A percentile compares a stretch with the other conserved stretches of the same genome.
These are phyloP conservation scores for Aspergillus intermedius DNA, from an alignment of 2,329 filamentous ascomycete genomes.

Conservation along the genomic window DNA sequence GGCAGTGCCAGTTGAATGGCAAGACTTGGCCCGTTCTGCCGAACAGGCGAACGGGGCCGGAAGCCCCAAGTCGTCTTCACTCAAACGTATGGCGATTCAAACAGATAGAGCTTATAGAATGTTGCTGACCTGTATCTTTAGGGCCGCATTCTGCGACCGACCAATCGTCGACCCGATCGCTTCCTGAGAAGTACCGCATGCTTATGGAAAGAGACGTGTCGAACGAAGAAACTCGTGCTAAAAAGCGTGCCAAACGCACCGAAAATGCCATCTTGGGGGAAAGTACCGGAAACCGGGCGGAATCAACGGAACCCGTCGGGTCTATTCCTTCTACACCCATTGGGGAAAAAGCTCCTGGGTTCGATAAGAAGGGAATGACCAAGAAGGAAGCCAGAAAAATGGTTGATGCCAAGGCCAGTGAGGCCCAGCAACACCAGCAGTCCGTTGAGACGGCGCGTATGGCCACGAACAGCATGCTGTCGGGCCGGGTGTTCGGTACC, in stretches of 20 bases:
- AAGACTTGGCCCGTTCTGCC: constrained; percentile 54
- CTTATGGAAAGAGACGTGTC: constrained; percentile 61
- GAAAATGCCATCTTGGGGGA: constrained; percentile 48
- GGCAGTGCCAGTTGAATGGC: constrained; percentile 68
- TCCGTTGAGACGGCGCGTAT: constrained; percentile 78
- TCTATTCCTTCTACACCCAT: constrained; percentile 50
- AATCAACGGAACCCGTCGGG: constrained; percentile 54
- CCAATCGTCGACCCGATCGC: constrained; percentile 37
- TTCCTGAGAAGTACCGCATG: constrained; percentile 52
- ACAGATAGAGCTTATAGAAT: constrained; percentile 2
- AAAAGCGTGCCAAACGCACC: constrained; percentile 60
- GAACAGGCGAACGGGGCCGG: constrained; percentile 29
- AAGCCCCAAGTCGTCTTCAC: constrained; percentile 24
- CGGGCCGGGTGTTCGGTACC: constrained; percentile 43
- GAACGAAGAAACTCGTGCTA: constrained; percentile 64
- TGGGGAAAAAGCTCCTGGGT: constrained; percentile 51
- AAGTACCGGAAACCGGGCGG: constrained; percentile 43
- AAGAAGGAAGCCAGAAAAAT: constrained; percentile 84
- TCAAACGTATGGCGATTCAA: constrained; percentile 33
- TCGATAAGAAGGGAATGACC: constrained; percentile 60
- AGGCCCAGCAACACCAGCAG: constrained; percentile 70
- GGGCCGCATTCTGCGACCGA: constrained; percentile 33
- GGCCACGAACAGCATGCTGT: constrained; percentile 59
- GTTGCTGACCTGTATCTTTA: constrained; percentile 18
- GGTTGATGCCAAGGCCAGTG: constrained; percentile 65